Evolutionary conservation across 768 basidiomycete genomes (phyloP).

Genomic region (Tulasnella sp.): DNA sequence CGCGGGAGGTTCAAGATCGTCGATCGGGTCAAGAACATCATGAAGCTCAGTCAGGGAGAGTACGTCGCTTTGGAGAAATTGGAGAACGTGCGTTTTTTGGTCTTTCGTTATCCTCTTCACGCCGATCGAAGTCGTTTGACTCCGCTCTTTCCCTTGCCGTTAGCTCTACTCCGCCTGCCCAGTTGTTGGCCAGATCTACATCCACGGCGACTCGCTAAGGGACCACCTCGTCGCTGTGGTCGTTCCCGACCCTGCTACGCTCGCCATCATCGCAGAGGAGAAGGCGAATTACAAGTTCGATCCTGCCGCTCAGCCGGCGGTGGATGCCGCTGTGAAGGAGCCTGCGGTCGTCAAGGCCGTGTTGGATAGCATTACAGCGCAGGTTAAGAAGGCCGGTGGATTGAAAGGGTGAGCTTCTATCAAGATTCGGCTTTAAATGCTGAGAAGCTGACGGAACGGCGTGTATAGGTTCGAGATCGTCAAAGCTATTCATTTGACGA

Average conservation of each 20-base stretch:
- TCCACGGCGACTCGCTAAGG: conserved; percentile 83
- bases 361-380: conserved; percentile 40
- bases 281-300: conserved; percentile 32
- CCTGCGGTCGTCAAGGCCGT: conserved; percentile 47
- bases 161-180: conserved; percentile 52
- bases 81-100: conserved; percentile 39
- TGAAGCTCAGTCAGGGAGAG: conserved; percentile 97
- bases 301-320: conserved; percentile 36
- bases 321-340: conserved; percentile 48
- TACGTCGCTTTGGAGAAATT: conserved; percentile 97
- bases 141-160: too few species aligned
- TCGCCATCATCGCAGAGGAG: conserved; percentile 46
- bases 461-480: conserved; percentile 69
- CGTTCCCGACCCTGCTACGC: conserved; percentile 68
- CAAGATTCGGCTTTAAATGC: too few species aligned
- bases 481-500: conserved; percentile 66
- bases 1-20: conserved; percentile 79
- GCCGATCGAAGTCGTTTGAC: background rate
- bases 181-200: conserved; percentile 65
- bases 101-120: background rate
- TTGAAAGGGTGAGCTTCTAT: background rate
- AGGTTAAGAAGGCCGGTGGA: conserved; percentile 42
- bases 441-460: background rate
- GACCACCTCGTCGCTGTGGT: conserved; percentile 75
- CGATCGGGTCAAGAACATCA: conserved; percentile 97